phyloP scores from a whole-genome alignment of 148 eudicot species.

The Cornus florida region DNA sequence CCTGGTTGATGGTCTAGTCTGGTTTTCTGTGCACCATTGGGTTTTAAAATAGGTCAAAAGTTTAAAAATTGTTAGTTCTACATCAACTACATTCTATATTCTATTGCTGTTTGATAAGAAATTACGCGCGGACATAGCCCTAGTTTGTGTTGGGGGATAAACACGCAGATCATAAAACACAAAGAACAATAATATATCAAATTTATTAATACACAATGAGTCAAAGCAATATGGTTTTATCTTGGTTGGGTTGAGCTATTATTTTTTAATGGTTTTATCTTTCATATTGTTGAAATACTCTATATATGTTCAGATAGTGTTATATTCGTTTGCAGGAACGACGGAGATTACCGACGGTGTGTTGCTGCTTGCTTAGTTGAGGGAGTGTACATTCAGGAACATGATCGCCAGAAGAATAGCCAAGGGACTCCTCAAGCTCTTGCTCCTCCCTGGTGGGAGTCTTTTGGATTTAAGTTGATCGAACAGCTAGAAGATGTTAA shows the following conservation, averaged over 20 bases:
- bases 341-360: conserved; percentile 41
- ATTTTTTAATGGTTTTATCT: background rate
- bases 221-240: too few species aligned
- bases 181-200: too few species aligned
- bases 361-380: conserved; percentile 77
- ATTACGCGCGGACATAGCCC: too few species aligned
- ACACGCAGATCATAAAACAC: too few species aligned
- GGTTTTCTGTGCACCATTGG: background rate
- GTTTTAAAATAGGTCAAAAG: background rate
- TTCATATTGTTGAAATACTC: background rate
- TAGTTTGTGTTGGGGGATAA: too few species aligned
- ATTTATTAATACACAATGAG: too few species aligned
- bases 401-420: conserved; percentile 59
- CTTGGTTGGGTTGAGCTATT: too few species aligned
- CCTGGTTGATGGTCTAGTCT: background rate
- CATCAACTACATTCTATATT: background rate
- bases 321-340: conserved; percentile 34
- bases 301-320: too few species aligned
- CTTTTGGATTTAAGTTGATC: conserved; percentile 43
- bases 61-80: background rate
- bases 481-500: conserved; percentile 37
- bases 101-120: too few species aligned
- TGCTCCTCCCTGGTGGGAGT: conserved; percentile 83
- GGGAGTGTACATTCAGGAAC: conserved; percentile 68
- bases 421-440: conserved; percentile 45